Evolutionary conservation across 768 basidiomycete species (phyloP).

Genomic region (Lyophyllum atratum): DNA sequence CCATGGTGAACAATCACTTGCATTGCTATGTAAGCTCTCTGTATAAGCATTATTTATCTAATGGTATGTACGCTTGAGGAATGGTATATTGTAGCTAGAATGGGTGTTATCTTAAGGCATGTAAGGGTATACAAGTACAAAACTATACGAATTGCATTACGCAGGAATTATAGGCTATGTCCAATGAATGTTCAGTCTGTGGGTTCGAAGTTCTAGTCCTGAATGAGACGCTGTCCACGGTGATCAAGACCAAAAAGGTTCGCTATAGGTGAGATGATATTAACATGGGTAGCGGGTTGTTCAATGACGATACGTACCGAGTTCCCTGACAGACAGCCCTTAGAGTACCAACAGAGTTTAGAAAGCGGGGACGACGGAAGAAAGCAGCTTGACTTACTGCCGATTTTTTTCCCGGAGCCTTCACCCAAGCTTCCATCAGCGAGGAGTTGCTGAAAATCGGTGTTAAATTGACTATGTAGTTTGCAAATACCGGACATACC

Average conservation of each 20-base stretch:
- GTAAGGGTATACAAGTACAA: neutral
- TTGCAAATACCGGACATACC: slow-evolving; percentile 26
- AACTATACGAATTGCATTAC: neutral
- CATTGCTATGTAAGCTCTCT: neutral
- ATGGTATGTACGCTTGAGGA: neutral
- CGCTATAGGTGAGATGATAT: slow-evolving; percentile 21
- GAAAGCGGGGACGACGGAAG: neutral
- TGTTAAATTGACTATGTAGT: neutral
- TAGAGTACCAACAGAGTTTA: slow-evolving; percentile 2
- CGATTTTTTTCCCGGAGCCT: slow-evolving; percentile 59
- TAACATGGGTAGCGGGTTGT: neutral
- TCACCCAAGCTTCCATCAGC: slow-evolving; percentile 67
- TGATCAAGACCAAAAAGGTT: slow-evolving; percentile 47
- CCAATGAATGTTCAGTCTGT: neutral
- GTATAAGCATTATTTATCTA: neutral
- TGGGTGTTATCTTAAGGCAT: neutral
- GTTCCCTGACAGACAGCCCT: slow-evolving; percentile 51
- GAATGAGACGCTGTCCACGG: slow-evolving; percentile 30
- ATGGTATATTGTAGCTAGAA: neutral
- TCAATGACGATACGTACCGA: slow-evolving; percentile 33
- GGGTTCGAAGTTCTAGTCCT: neutral
- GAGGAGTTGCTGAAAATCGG: slow-evolving; percentile 42
- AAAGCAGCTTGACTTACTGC: slow-evolving; percentile 36
- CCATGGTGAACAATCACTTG: neutral
- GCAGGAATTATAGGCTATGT: neutral